These are phyloP conservation scores for Schizosaccharomyces cryophilus DNA, from an alignment of 805 yeast species.

Conservation along the genomic window DNA sequence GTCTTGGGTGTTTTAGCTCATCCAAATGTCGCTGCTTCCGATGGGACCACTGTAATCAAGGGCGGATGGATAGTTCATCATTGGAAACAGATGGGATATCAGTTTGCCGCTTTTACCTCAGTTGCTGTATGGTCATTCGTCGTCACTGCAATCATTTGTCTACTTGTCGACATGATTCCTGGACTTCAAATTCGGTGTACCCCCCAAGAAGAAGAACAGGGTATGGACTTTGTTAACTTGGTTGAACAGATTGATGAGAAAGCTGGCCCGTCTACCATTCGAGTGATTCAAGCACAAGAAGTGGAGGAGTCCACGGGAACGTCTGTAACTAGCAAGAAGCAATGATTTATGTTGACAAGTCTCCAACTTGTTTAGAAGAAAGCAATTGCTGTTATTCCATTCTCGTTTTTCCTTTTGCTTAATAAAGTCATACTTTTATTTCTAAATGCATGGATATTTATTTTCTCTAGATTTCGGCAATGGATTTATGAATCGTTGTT, in stretches of 20 bases:
- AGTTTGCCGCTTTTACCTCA: constrained; percentile 61
- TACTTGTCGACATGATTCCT: constrained; percentile 58
- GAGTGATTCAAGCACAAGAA: not conserved
- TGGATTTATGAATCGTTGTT: no score
- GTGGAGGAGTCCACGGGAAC: not conserved
- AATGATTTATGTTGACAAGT: no score
- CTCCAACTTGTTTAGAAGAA: no score
- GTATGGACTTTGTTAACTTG: constrained; percentile 37
- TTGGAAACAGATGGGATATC: constrained; percentile 76
- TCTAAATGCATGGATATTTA: no score
- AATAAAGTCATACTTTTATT: no score
- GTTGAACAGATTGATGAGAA: constrained; percentile 9
- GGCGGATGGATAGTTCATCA: constrained; percentile 85
- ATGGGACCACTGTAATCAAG: constrained; percentile 35
- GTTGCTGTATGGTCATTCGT: constrained; percentile 58
- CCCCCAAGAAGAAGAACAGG: constrained; percentile 73
- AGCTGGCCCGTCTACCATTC: not conserved
- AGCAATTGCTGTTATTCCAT: no score
- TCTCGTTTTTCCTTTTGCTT: no score
- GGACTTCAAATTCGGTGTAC: constrained; percentile 59
- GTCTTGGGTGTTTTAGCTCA: constrained; percentile 87
- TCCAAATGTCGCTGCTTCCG: constrained; percentile 59
- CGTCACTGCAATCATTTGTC: constrained; percentile 46
- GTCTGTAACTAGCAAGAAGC: no score
- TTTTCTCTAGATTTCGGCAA: no score